These are phyloP conservation scores for Penicillium sp. DNA, from an alignment of 2,329 filamentous ascomycete genomes.

Conservation along the genomic window DNA sequence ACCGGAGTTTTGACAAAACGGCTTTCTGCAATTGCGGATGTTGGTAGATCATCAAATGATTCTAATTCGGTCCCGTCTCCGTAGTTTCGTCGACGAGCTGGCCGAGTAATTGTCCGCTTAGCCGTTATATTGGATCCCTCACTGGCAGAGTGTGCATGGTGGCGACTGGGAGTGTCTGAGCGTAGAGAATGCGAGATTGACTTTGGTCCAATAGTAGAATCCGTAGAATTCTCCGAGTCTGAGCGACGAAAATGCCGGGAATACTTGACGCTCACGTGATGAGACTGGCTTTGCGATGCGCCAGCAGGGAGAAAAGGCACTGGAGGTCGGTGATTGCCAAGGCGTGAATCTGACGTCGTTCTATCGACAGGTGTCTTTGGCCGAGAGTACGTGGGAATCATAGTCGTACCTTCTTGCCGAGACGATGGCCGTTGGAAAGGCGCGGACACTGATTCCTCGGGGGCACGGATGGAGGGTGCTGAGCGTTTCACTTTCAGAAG, in stretches of 20 bases:
- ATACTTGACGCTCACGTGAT: constrained; percentile 70
- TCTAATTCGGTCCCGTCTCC: constrained; percentile 92
- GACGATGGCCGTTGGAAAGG: constrained; percentile 36
- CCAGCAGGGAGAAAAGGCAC: constrained; percentile 78
- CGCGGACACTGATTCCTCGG: constrained; percentile 29
- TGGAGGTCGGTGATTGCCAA: constrained; percentile 54
- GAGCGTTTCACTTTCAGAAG: constrained; percentile 59
- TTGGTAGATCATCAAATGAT: constrained; percentile 89
- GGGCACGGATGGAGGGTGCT: constrained; percentile 53
- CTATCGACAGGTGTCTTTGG: constrained; percentile 71
- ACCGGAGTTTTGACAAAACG: constrained; percentile 78
- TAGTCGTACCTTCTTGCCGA: constrained; percentile 32
- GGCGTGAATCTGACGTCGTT: constrained; percentile 33
- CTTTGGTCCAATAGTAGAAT: constrained; percentile 42
- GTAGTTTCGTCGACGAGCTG: constrained; percentile 67
- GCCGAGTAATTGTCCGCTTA: constrained; percentile 71
- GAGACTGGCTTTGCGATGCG: constrained; percentile 66
- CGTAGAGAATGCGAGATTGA: constrained; percentile 38
- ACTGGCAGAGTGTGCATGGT: constrained; percentile 45
- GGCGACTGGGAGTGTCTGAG: constrained; percentile 47
- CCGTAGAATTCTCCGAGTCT: constrained; percentile 68
- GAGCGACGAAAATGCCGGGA: constrained; percentile 71
- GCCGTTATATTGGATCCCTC: constrained; percentile 51
- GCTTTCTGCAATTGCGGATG: constrained; percentile 75
- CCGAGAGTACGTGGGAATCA: constrained; percentile 38